Evolutionary conservation across 208 protist genomes (phyloP).

Genomic region (Zelonia costaricensis): DNA sequence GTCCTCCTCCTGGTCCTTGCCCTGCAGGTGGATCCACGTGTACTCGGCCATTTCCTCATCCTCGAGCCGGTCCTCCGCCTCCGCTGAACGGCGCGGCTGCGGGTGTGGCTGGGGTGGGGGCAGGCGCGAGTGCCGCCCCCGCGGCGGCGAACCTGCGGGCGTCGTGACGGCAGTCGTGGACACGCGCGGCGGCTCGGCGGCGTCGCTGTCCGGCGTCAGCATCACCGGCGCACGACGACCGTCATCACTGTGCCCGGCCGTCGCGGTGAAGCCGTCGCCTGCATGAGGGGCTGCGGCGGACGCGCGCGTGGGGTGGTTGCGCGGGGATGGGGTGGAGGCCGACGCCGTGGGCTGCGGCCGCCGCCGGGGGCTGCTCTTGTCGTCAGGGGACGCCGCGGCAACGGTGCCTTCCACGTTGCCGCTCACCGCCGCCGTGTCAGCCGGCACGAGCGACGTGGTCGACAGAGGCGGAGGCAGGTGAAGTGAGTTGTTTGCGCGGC

Average conservation of each 20-base stretch:
- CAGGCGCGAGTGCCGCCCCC: neutral
- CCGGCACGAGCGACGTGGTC: no score
- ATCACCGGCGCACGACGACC: no score
- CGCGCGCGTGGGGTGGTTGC: no score
- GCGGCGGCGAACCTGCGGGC: no score
- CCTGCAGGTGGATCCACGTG: conserved; percentile 29
- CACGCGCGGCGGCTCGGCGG: neutral
- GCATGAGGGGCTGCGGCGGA: neutral
- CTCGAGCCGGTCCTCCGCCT: neutral
- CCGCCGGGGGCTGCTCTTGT: no score
- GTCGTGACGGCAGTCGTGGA: neutral
- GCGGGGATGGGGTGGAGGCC: no score
- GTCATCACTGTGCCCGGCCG: neutral
- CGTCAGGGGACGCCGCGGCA: no score
- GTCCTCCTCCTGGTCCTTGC: conserved; percentile 33
- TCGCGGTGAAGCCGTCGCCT: neutral
- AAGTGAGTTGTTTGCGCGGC: no score
- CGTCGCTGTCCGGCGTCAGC: neutral
- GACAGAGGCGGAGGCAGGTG: no score
- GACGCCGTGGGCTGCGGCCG: no score
- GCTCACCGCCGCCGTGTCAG: no score
- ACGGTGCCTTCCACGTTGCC: no score
- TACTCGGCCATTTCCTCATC: conserved; percentile 14
- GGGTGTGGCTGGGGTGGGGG: neutral
- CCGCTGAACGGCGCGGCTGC: neutral